Conservation (phyloP, 805 yeast genomes). For the Wickerhamiella galacta region DNA sequence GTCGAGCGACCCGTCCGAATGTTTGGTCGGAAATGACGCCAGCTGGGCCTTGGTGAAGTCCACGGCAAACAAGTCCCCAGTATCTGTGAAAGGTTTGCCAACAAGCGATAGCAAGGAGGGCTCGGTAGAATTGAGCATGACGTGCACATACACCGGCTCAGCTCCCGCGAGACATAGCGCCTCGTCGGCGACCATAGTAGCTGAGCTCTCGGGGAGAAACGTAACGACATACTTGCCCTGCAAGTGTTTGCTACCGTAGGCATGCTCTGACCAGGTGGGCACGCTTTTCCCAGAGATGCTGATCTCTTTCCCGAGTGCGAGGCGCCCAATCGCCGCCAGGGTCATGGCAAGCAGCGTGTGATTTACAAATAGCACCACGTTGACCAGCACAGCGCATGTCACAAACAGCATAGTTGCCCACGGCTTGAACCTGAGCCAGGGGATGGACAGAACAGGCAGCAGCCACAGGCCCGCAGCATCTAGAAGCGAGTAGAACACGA, state of each 20-base stretch:
- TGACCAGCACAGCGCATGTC: slow-evolving; percentile 29
- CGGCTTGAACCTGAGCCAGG: slow-evolving; percentile 52
- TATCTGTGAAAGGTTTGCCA: too few species aligned
- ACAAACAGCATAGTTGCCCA: slow-evolving; percentile 36
- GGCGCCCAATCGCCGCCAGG: slow-evolving; percentile 12
- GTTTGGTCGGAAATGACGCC: too few species aligned
- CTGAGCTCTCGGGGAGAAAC: slow-evolving; percentile 82
- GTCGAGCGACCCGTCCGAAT: too few species aligned
- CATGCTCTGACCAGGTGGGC: slow-evolving; percentile 19
- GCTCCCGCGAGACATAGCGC: slow-evolving; percentile 35
- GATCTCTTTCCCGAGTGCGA: slow-evolving; percentile 20
- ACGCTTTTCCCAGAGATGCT: slow-evolving; percentile 22
- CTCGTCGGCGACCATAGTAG: slow-evolving; percentile 44
- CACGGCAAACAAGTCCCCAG: slow-evolving; percentile 22
- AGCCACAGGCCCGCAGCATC: slow-evolving; percentile 58
- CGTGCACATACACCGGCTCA: slow-evolving; percentile 36
- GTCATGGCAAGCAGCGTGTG: slow-evolving; percentile 11
- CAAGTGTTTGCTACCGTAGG: slow-evolving; percentile 37
- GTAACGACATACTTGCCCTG: slow-evolving; percentile 76
- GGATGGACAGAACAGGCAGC: slow-evolving; percentile 62
- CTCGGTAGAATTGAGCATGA: slow-evolving; percentile 66
- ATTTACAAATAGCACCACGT: slow-evolving; percentile 22
- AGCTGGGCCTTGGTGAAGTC: slow-evolving; percentile 46
- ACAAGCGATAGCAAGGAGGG: slow-evolving; percentile 45
- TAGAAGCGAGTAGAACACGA: slow-evolving; percentile 15